Percentiles rank a stretch among this genome's conserved stretches.
Evolutionary conservation across 192 early-diverging fungal genomes (phyloP).

Genomic region (Coemansia pectinata): DNA sequence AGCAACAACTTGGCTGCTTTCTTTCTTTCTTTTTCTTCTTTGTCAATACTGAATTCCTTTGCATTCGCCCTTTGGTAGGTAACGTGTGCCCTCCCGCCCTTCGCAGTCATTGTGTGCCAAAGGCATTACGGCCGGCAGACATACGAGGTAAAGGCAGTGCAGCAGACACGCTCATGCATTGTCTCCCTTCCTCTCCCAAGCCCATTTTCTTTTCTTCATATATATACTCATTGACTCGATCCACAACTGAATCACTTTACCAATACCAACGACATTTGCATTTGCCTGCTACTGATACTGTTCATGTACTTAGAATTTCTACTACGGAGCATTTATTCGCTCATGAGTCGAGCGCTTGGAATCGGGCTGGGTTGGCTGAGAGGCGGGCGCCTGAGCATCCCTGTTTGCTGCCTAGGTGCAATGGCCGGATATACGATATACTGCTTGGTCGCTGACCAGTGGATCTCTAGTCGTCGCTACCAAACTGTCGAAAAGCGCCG

Average conservation of each 20-base stretch:
- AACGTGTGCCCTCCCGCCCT: background rate
- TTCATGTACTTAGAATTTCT: background rate
- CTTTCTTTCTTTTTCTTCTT: background rate
- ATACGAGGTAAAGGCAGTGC: background rate
- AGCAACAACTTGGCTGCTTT: background rate
- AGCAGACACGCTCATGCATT: background rate
- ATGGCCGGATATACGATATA: constrained; percentile 40
- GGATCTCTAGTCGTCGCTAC: constrained; percentile 35
- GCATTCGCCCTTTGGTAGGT: constrained; percentile 2
- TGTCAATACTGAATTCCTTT: background rate
- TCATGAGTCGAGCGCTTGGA: constrained; percentile 39
- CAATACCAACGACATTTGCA: background rate
- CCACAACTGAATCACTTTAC: background rate
- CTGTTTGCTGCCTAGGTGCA: constrained; percentile 39
- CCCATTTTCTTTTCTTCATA: background rate
- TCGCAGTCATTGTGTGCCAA: background rate
- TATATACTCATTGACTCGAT: background rate
- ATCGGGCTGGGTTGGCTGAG: constrained; percentile 40
- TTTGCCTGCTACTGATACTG: background rate
- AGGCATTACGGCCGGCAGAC: background rate
- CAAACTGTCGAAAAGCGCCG: constrained; percentile 22
- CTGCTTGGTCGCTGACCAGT: constrained; percentile 36
- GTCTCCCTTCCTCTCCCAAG: background rate
- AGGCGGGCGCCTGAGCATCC: constrained; percentile 21
- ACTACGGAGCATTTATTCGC: background rate